A percentile compares a stretch with the other conserved stretches of the same genome.
Evolutionary conservation across 192 early-diverging fungal species (phyloP).

Genomic region (Backusella australiensis): DNA sequence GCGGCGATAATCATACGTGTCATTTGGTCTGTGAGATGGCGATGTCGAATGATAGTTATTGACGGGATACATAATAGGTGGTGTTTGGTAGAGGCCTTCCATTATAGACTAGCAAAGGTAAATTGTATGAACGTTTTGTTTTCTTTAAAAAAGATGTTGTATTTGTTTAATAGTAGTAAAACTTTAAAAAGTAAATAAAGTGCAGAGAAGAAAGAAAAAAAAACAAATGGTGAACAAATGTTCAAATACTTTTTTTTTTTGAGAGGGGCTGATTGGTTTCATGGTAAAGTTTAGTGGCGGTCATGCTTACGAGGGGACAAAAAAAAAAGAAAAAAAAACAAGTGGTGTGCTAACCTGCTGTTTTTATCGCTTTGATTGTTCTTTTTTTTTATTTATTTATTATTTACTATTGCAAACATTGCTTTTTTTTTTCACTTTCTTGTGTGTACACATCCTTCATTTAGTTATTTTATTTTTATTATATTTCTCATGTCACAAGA

Average conservation of each 20-base stretch:
- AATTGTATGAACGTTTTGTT: neutral
- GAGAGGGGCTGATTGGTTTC: neutral
- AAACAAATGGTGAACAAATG: neutral
- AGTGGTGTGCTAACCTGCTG: neutral
- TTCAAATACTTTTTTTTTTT: neutral
- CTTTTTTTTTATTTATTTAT: conserved; percentile 3
- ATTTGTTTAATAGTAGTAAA: neutral
- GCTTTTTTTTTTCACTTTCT: neutral
- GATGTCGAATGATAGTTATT: neutral
- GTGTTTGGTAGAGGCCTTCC: conserved; percentile 2
- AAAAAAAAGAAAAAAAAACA: neutral
- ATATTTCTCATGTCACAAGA: neutral
- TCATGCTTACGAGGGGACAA: neutral
- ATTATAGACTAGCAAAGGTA: neutral
- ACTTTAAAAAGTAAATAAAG: neutral
- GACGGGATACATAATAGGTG: neutral
- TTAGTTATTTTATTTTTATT: neutral
- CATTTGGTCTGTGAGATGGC: conserved; percentile 2
- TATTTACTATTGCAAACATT: neutral
- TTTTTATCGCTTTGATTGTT: conserved; percentile 1
- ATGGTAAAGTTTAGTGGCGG: neutral
- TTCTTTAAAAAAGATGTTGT: neutral
- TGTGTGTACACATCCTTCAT: neutral
- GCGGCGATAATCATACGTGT: neutral
- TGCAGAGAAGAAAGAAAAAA: neutral